Evolutionary conservation across 2,329 filamentous ascomycete species (phyloP).

Genomic region (Hymenoscyphus albidus): DNA sequence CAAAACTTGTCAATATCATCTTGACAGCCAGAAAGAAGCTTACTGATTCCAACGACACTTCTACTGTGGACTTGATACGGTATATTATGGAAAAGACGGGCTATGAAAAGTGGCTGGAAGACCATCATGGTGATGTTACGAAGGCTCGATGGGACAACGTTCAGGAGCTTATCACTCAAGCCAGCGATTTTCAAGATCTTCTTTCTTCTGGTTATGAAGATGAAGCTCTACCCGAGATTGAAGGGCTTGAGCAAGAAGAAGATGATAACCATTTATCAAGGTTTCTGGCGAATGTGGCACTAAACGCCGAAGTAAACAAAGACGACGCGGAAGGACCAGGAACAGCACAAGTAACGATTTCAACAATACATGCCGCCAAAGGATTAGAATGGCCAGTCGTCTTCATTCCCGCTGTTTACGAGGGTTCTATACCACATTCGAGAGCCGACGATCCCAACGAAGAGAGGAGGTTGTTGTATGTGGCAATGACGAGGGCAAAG

Average conservation of each 20-base stretch:
- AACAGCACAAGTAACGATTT: conserved; percentile 74
- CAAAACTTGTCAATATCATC: conserved; percentile 56
- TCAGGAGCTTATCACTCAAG: conserved; percentile 79
- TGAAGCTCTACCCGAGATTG: conserved; percentile 61
- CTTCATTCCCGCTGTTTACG: conserved; percentile 85
- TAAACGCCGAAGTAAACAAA: conserved; percentile 75
- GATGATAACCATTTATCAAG: conserved; percentile 63
- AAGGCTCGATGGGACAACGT: conserved; percentile 85
- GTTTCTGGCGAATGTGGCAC: conserved; percentile 84
- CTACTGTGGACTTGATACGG: conserved; percentile 42
- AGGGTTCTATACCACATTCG: conserved; percentile 86
- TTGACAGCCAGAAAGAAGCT: conserved; percentile 54
- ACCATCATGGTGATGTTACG: conserved; percentile 67
- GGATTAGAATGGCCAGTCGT: conserved; percentile 95
- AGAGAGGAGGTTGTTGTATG: conserved; percentile 84
- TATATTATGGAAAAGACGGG: conserved; percentile 61
- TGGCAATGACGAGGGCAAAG: conserved; percentile 94
- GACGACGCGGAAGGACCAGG: conserved; percentile 54
- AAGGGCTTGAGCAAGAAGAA: conserved; percentile 64
- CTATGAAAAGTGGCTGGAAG: conserved; percentile 70
- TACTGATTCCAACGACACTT: conserved; percentile 25
- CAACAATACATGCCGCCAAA: conserved; percentile 94
- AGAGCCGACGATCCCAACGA: conserved; percentile 82
- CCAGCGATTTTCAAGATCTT: conserved; percentile 58
- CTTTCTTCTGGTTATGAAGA: conserved; percentile 40